These are phyloP conservation scores for Juncus effusus DNA, from an alignment of 176 grass and related monocot genomes.

Conservation along the genomic window DNA sequence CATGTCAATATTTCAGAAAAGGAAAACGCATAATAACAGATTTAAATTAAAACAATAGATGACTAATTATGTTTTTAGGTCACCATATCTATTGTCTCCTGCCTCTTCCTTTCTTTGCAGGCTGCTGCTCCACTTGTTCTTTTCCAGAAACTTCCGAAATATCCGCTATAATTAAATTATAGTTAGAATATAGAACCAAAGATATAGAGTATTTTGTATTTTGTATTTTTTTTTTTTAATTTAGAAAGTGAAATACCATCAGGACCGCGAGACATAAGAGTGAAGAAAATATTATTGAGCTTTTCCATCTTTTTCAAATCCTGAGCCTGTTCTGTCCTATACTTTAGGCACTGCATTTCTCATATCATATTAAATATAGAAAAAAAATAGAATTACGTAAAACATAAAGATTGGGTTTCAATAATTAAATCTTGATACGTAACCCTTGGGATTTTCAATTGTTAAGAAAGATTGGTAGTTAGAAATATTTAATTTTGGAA, in stretches of 20 bases:
- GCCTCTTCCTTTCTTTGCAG: constrained; percentile 81
- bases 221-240: background rate
- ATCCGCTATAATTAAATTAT: constrained; percentile 45
- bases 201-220: background rate
- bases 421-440: too few relatives aligned
- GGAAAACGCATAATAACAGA: too few relatives aligned
- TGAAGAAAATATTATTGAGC: constrained; percentile 88
- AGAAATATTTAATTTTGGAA: too few relatives aligned
- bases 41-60: too few relatives aligned
- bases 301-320: constrained; percentile 99
- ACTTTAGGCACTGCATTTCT: constrained; percentile 72
- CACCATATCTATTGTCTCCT: constrained; percentile 56
- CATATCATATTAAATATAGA: background rate
- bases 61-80: too few relatives aligned
- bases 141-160: constrained; percentile 81
- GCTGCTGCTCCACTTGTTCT: constrained; percentile 79
- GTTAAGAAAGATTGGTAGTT: too few relatives aligned
- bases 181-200: too few relatives aligned
- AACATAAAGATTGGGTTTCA: too few relatives aligned
- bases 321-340: constrained; percentile 94
- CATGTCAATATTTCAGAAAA: too few relatives aligned
- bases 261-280: constrained; percentile 86
- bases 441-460: too few relatives aligned
- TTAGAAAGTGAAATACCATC: constrained; percentile 43
- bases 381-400: too few relatives aligned